Evolutionary conservation across 75 land plant species (phyloP), one percentile per base, ranked within the genome.

Genomic region (Picea glauca): DNA sequence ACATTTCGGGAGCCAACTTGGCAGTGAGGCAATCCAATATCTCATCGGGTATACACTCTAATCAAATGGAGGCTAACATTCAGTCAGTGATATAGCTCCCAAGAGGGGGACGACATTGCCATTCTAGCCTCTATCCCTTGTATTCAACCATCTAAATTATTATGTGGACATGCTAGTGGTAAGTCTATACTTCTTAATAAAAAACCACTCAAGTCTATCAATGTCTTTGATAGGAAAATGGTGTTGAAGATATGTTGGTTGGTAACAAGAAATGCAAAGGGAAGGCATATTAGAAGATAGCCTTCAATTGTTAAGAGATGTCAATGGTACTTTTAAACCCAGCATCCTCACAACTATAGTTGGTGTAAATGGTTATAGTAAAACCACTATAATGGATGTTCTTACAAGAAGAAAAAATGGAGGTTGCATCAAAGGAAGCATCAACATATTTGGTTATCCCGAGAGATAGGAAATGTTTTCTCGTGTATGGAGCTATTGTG

Each of bases 361-460:
- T 86, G 95, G 93, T 15, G 89, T 93, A 21, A 91, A 93, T 80
- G 95, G 93, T 13, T 91, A 91, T 30, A 93, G 93, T 3, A 93
- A 93, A 74, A 93, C 91, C 21, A 93, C 93, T 17, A 58, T 91
- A 2, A 91, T 93, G 95, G 95, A 93, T 83, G 95, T 93, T 12
- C 73, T 93, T 61, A 91, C 90, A 3, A 91, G 95, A n/a, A 87
- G 93, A 64, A 91, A 93, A 85, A 91, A 89, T 18, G 93, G 95
- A 32, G 95, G 95, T 68, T 91, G 91, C 57, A 90, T 88, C 30
- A 84, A 88, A 4, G 93, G 92, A 32, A 77, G 20, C 62, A 89
- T 91, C 35, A 82, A 21, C 9, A 81, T 26, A 26, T 26, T 93
- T 13, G 95, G 95, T 0, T 91, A 85, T 76, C 88, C 93, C 50